phyloP scores from a whole-genome alignment of 2,329 filamentous ascomycete genomes.

The Apiospora aurea region DNA sequence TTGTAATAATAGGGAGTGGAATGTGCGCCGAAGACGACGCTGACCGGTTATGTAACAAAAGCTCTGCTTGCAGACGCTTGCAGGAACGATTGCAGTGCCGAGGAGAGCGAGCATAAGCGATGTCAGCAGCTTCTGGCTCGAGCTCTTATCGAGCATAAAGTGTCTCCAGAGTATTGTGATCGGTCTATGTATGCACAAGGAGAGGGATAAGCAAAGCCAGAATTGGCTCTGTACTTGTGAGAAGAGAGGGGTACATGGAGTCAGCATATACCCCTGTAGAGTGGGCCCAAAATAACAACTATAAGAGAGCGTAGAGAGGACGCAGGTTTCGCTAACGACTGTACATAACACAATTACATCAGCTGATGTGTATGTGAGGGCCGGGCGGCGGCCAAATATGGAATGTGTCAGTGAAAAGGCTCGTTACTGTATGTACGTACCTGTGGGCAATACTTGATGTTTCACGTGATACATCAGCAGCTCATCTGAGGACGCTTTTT shows the following conservation, averaged over 20 bases:
- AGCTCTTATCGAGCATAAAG: neutral
- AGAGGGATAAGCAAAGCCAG: neutral
- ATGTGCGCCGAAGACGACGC: neutral
- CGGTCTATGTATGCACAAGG: neutral
- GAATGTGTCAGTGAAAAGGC: too few relatives aligned
- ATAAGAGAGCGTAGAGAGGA: conserved; percentile 15
- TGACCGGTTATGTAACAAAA: neutral
- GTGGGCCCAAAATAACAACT: neutral
- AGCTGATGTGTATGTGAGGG: too few relatives aligned
- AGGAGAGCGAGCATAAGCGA: too few relatives aligned
- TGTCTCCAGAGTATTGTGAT: neutral
- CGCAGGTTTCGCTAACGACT: conserved; percentile 4
- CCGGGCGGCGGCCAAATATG: too few relatives aligned
- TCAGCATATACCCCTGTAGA: neutral
- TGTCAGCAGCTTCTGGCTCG: too few relatives aligned
- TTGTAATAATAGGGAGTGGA: neutral
- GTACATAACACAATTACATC: too few relatives aligned
- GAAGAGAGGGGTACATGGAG: neutral
- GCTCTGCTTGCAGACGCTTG: too few relatives aligned
- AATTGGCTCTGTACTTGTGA: neutral
- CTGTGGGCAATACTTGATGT: too few relatives aligned
- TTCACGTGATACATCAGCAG: too few relatives aligned
- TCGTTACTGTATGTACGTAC: too few relatives aligned
- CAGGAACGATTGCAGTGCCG: too few relatives aligned
- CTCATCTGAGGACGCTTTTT: too few relatives aligned